Base-by-base conservation (phyloP, 78 protist species). In the Diacronema lutheri region DNA sequence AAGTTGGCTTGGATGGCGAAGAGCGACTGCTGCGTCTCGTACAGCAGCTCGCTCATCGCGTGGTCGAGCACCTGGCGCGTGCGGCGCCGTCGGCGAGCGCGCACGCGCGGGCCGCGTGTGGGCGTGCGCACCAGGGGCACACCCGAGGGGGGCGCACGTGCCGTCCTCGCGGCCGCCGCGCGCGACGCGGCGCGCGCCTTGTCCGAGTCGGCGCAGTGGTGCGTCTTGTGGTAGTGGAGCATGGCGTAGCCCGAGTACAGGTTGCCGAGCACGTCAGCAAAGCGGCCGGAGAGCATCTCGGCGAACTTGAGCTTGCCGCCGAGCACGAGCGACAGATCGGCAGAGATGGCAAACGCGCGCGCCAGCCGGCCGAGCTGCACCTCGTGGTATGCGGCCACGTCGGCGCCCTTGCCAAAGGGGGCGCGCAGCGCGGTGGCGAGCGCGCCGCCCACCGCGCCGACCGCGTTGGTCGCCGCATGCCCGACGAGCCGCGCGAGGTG, bases 251-350 rank as follows among this genome's bases (percentile, higher is more conserved):
- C 90, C 72, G 81, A 16, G 90, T 78, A 87, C 37, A 87, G 60
- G 83, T 50, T 40, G 73, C 76, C 35, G 31, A 87, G 81, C 57
- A 40, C 74, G 26, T 87, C 90, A 26, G 90, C 81, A 20, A 66
- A 50, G 56, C 90, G 84, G 38, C 90, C 90, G 23, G 79, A 62
- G 83, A 81, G 40, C 62, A 56, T 74, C 86, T 87, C 90, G 0
- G 79, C 81, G 40, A 56, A 55, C 86, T 87, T 87, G 61, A 87
- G 86, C 38, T 65, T 33, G 35, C 90, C 90, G 37, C 90, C 90
- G 35, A 87, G 58, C 55, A 81, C 25, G 35, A 87, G 73, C 19
- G 86, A 55, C n/a, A 87, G 41, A 72, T 87, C 90, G 35, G 86
- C 13, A 77, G 68, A 29, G 58, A 81, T n/a, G 57, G 90, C 90